Percentiles rank a stretch among this genome's conserved stretches.
phyloP scores from a whole-genome alignment of 2,329 filamentous ascomycete genomes.

The Harringtonia aguacate region DNA sequence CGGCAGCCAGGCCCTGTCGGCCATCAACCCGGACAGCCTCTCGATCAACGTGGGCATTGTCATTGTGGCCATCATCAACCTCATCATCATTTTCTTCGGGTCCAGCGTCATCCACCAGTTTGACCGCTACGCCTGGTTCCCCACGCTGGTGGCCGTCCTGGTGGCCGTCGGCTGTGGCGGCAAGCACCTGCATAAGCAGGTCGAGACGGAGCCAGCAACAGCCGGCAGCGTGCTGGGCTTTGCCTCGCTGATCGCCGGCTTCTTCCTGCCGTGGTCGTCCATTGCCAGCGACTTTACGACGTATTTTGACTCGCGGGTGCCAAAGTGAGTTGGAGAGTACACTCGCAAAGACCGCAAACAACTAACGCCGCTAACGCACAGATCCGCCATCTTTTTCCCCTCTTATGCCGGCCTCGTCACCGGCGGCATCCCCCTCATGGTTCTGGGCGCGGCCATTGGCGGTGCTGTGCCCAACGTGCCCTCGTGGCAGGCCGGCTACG shows the following conservation, averaged over 20 bases:
- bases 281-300: not conserved
- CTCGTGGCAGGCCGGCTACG: slow-evolving; percentile 42
- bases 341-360: no score
- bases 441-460: slow-evolving; percentile 52
- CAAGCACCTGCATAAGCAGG: slow-evolving; percentile 6
- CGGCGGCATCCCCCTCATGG: slow-evolving; percentile 49
- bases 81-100: slow-evolving; percentile 13
- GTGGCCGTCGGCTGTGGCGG: slow-evolving; percentile 11
- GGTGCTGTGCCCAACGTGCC: slow-evolving; percentile 44
- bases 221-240: slow-evolving; percentile 34
- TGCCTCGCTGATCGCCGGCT: slow-evolving; percentile 43
- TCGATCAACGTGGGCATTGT: slow-evolving; percentile 48
- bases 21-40: slow-evolving; percentile 36
- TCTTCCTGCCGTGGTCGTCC: not conserved
- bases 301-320: not conserved
- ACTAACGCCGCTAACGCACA: no score
- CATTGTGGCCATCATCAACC: slow-evolving; percentile 26
- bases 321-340: no score
- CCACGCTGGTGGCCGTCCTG: slow-evolving; percentile 11
- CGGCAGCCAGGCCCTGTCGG: slow-evolving; percentile 47
- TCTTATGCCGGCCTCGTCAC: slow-evolving; percentile 43
- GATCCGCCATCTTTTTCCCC: slow-evolving; percentile 36
- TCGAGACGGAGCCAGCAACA: slow-evolving; percentile 19
- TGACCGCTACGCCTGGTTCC: slow-evolving; percentile 12
- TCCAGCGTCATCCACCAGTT: slow-evolving; percentile 12